Conservation (phyloP, 2,329 filamentous ascomycete species). For the Diaporthe sp. region DNA sequence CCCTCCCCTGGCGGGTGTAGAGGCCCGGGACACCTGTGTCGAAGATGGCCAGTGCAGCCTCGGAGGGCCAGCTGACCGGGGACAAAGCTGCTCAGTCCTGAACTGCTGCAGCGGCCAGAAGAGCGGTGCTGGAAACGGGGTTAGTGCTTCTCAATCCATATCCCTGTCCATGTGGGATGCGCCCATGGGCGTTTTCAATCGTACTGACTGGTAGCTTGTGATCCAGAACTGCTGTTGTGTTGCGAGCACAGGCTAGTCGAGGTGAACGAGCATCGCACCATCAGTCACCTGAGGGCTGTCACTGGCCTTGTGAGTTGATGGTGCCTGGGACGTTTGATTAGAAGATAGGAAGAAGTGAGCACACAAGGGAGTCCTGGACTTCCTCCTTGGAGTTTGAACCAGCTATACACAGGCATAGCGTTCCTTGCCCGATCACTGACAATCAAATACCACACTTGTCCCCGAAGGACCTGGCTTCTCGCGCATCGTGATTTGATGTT, state of each 20-base stretch:
- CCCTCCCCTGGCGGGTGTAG: neutral
- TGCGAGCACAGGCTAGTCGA: neutral
- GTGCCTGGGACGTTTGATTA: neutral
- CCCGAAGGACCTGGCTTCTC: neutral
- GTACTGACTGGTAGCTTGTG: neutral
- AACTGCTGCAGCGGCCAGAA: slow-evolving; percentile 11
- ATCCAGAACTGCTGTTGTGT: slow-evolving; percentile 6
- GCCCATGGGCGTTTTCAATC: neutral
- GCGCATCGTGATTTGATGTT: neutral
- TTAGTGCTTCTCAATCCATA: neutral
- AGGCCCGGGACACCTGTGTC: neutral
- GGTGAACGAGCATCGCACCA: neutral
- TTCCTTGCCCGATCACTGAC: neutral
- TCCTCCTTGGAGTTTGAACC: too few species aligned
- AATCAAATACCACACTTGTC: neutral
- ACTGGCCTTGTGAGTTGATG: too few species aligned
- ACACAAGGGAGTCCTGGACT: neutral
- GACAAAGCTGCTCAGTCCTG: slow-evolving; percentile 8
- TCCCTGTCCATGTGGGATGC: too few species aligned
- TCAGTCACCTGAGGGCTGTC: neutral
- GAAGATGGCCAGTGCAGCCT: slow-evolving; percentile 1
- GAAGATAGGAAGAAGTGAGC: neutral
- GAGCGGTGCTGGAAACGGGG: slow-evolving; percentile 8
- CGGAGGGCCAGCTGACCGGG: neutral
- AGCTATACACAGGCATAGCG: neutral